phyloP scores from a whole-genome alignment of 768 basidiomycete species.

The Chlorophyllum brunneum region DNA sequence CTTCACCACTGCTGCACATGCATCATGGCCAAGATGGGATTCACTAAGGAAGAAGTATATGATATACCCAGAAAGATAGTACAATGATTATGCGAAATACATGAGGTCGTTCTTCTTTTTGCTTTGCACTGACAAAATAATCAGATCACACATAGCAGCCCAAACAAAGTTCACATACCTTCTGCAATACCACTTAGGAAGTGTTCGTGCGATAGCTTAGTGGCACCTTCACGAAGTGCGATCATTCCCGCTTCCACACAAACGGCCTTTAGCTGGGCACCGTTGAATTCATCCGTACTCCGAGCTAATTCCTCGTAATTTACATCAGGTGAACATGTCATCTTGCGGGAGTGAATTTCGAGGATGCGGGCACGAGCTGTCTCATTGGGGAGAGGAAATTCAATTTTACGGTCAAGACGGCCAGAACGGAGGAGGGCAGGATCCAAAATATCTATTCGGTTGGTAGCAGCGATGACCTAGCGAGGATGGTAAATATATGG shows the following conservation, averaged over 20 bases:
- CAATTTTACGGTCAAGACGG: conserved; percentile 96
- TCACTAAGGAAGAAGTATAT: background rate
- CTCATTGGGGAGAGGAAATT: conserved; percentile 96
- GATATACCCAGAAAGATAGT: background rate
- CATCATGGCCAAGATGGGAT: background rate
- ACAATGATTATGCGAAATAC: conserved; percentile 73
- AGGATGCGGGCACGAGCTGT: conserved; percentile 94
- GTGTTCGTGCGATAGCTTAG: conserved; percentile 88
- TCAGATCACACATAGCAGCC: conserved; percentile 15
- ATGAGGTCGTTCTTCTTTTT: conserved; percentile 99
- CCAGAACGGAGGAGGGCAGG: conserved; percentile 98
- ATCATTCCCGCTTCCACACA: conserved; percentile 99
- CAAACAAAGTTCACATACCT: conserved; percentile 46
- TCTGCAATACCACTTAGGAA: conserved; percentile 91
- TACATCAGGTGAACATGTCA: conserved; percentile 82
- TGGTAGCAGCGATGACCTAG: conserved; percentile 97
- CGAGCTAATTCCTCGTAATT: conserved; percentile 97
- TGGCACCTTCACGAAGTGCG: conserved; percentile 88
- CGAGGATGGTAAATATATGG: conserved; percentile 10
- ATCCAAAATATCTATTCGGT: conserved; percentile 97
- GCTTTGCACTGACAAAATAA: conserved; percentile 72
- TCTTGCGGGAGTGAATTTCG: conserved; percentile 96
- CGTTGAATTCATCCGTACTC: conserved; percentile 98
- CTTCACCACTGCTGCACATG: background rate
- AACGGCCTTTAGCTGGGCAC: conserved; percentile 94